These are phyloP conservation scores for Aspergillus carlsbadensis DNA, from an alignment of 495 filamentous ascomycete species.

Conservation along the genomic window DNA sequence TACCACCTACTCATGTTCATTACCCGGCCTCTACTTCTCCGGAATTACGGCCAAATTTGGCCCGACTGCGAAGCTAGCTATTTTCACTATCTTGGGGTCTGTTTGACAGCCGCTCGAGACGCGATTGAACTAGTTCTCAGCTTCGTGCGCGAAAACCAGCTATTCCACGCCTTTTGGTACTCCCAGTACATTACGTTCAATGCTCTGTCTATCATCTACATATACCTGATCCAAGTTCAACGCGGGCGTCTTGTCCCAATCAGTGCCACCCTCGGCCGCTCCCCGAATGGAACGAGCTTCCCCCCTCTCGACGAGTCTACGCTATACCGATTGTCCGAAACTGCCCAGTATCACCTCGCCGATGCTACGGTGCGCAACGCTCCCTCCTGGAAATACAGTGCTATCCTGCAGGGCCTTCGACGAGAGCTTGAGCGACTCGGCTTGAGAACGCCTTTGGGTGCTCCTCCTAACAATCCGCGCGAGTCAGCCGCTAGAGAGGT, in stretches of 20 bases:
- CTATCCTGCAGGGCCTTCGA: slow-evolving; percentile 26
- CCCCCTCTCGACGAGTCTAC: slow-evolving; percentile 14
- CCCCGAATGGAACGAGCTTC: neutral
- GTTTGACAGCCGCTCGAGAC: slow-evolving; percentile 22
- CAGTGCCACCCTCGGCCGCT: neutral
- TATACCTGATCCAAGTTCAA: slow-evolving; percentile 26
- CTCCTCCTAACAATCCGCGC: neutral
- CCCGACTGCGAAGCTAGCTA: slow-evolving; percentile 17
- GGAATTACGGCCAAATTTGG: slow-evolving; percentile 22
- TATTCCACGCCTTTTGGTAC: slow-evolving; percentile 30
- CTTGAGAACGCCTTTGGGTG: neutral
- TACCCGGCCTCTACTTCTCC: slow-evolving; percentile 25
- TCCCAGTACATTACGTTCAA: slow-evolving; percentile 34
- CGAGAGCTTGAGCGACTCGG: slow-evolving; percentile 18
- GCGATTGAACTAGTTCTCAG: slow-evolving; percentile 25
- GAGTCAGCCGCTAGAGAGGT: neutral
- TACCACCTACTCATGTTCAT: slow-evolving; percentile 30
- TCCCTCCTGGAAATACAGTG: slow-evolving; percentile 28
- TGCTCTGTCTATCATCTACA: slow-evolving; percentile 30
- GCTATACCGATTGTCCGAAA: slow-evolving; percentile 21
- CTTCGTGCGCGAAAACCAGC: slow-evolving; percentile 24
- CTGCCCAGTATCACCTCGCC: slow-evolving; percentile 25
- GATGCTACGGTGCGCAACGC: slow-evolving; percentile 28
- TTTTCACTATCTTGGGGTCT: slow-evolving; percentile 17
- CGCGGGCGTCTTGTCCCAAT: slow-evolving; percentile 20